A percentile compares a stretch with the other conserved stretches of the same genome.
phyloP scores from a whole-genome alignment of 2,329 filamentous ascomycete species.

The Stemphylium beticola region DNA sequence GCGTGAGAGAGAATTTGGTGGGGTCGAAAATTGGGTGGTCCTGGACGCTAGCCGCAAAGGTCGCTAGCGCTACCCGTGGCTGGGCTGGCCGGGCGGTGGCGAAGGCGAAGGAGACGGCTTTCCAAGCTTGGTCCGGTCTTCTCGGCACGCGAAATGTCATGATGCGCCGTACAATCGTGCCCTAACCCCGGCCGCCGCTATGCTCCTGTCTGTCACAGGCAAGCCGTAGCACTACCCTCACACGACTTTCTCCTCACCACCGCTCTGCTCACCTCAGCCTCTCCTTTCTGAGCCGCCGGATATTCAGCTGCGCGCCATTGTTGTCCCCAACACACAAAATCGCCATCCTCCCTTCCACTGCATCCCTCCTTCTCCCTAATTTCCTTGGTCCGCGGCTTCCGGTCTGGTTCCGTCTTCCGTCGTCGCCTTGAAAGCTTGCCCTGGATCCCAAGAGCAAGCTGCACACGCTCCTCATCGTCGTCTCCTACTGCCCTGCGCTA shows the following conservation, averaged over 20 bases:
- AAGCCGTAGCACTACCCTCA: conserved; percentile 38
- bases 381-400: conserved; percentile 38
- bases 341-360: conserved; percentile 1
- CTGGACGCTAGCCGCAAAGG: conserved; percentile 13
- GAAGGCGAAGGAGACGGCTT: not conserved
- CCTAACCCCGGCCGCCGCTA: not conserved
- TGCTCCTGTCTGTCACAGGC: conserved; percentile 21
- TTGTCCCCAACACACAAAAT: not conserved
- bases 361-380: conserved; percentile 33
- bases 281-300: conserved; percentile 38
- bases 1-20: conserved; percentile 31
- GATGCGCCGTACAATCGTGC: conserved; percentile 22
- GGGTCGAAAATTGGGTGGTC: conserved; percentile 34
- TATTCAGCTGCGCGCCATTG: too few relatives aligned
- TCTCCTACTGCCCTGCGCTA: not conserved
- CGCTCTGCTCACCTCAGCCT: conserved; percentile 43
- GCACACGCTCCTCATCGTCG: conserved; percentile 1
- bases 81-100: conserved; percentile 1
- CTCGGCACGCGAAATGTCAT: conserved; percentile 25
- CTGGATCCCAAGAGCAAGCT: conserved; percentile 9
- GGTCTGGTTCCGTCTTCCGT: conserved; percentile 16
- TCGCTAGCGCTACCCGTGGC: not conserved
- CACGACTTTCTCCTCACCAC: conserved; percentile 29
- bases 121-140: not conserved
- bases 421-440: conserved; percentile 11